Evolutionary conservation across 2,329 filamentous ascomycete genomes (phyloP).

Genomic region (Acephala macrosclerotiorum): DNA sequence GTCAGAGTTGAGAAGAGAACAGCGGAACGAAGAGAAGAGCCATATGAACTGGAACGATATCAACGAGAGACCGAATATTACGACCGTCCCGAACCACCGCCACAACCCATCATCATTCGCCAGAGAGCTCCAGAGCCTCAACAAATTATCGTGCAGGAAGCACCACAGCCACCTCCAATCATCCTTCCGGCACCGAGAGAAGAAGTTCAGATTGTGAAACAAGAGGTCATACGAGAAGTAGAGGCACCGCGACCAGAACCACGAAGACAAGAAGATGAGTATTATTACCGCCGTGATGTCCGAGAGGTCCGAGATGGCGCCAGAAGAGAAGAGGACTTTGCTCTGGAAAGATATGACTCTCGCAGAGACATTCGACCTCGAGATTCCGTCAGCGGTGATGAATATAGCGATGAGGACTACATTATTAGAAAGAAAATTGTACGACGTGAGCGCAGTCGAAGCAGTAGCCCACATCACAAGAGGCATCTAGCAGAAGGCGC

Average conservation of each 20-base stretch:
- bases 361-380: conserved; percentile 47
- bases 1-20: conserved; percentile 36
- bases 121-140: conserved; percentile 62
- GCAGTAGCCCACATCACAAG: conserved; percentile 59
- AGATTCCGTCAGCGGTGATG: conserved; percentile 47
- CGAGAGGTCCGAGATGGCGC: conserved; percentile 33
- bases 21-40: conserved; percentile 40
- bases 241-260: conserved; percentile 35
- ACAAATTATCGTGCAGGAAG: conserved; percentile 67
- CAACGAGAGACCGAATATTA: conserved; percentile 70
- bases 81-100: conserved; percentile 56
- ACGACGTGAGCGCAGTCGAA: conserved; percentile 57
- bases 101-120: conserved; percentile 62
- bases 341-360: conserved; percentile 46
- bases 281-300: conserved; percentile 47
- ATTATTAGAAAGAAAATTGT: conserved; percentile 48
- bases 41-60: conserved; percentile 62
- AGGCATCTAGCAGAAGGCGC: conserved; percentile 70
- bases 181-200: conserved; percentile 45
- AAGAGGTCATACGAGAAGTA: conserved; percentile 35
- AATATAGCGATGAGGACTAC: conserved; percentile 53
- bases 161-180: conserved; percentile 59
- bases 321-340: conserved; percentile 37
- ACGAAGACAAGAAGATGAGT: conserved; percentile 43
- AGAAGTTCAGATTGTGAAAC: conserved; percentile 37